A percentile compares a stretch with the other conserved stretches of the same genome.
These are phyloP conservation scores for Diutina catenulata DNA, from an alignment of 1,139 yeast genomes.

Conservation along the genomic window DNA sequence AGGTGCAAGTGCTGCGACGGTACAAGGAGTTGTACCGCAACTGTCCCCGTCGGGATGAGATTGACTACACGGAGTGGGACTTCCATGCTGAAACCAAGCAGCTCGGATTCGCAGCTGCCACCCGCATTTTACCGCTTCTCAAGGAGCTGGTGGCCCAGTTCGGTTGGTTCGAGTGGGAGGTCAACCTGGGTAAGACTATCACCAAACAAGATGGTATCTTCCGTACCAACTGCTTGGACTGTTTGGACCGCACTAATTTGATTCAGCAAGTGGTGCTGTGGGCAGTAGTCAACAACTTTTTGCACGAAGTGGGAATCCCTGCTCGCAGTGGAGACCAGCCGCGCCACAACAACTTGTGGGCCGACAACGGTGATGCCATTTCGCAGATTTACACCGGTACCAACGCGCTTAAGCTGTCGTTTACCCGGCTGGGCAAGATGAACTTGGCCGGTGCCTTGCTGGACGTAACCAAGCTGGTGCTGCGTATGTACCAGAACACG, in stretches of 20 bases:
- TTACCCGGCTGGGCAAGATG: conserved; percentile 91
- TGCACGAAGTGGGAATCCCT: conserved; percentile 36
- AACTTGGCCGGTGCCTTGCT: conserved; percentile 91
- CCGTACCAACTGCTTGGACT: conserved; percentile 88
- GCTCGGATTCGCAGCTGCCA: conserved; percentile 71
- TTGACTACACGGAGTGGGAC: conserved; percentile 71
- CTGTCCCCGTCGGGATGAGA: conserved; percentile 34
- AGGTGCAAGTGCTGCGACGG: conserved; percentile 58
- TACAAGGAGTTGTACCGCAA: conserved; percentile 45
- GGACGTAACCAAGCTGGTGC: conserved; percentile 91
- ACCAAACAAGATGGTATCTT: conserved; percentile 84
- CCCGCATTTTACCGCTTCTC: conserved; percentile 53
- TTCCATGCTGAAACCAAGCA: conserved; percentile 83
- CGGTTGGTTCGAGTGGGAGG: conserved; percentile 66
- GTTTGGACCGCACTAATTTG: conserved; percentile 88
- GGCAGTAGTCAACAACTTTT: conserved; percentile 52
- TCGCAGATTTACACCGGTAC: conserved; percentile 97
- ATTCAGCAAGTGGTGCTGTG: conserved; percentile 79
- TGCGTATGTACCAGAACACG: conserved; percentile 90
- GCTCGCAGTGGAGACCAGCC: too few species aligned
- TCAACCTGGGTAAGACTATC: conserved; percentile 31
- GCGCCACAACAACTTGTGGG: conserved; percentile 83
- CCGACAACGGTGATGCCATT: conserved; percentile 95
- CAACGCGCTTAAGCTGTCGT: conserved; percentile 88
- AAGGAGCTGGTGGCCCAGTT: conserved; percentile 59